Conservation (phyloP, 352 stramenopile species). For the Phytophthora podocarpi region DNA sequence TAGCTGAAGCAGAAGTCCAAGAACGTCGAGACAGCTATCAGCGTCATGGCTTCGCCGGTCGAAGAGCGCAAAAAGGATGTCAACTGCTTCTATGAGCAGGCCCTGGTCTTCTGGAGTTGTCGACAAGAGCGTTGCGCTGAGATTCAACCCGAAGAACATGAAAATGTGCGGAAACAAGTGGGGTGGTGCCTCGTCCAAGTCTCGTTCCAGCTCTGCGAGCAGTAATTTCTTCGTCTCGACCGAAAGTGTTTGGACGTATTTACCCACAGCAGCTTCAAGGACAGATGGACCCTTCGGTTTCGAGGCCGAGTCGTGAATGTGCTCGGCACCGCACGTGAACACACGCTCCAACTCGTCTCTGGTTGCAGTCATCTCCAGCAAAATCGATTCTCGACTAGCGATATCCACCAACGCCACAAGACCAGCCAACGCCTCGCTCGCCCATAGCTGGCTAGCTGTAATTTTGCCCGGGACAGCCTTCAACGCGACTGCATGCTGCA, state of each 20-base stretch:
- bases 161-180: constrained; percentile 39
- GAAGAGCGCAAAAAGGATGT: constrained; percentile 36
- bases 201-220: constrained; percentile 30
- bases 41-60: constrained; percentile 25
- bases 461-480: constrained; percentile 28
- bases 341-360: constrained; percentile 16
- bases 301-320: constrained; percentile 1
- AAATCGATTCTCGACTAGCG: constrained; percentile 2
- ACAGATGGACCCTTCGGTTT: neutral
- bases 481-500: constrained; percentile 33
- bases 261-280: neutral
- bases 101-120: neutral
- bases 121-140: neutral
- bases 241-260: constrained; percentile 19
- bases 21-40: constrained; percentile 32
- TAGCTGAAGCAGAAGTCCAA: constrained; percentile 28
- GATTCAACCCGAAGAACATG: constrained; percentile 21
- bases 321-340: constrained; percentile 5
- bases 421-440: constrained; percentile 6
- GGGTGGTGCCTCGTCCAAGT: constrained; percentile 35
- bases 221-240: constrained; percentile 16
- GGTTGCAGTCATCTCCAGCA: constrained; percentile 15
- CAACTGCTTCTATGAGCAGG: constrained; percentile 4
- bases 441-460: neutral
- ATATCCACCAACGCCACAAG: constrained; percentile 17